Percentiles rank a stretch among this genome's conserved stretches.
Conservation (phyloP, 2,329 filamentous ascomycete species). For the Cercospora zeina region DNA sequence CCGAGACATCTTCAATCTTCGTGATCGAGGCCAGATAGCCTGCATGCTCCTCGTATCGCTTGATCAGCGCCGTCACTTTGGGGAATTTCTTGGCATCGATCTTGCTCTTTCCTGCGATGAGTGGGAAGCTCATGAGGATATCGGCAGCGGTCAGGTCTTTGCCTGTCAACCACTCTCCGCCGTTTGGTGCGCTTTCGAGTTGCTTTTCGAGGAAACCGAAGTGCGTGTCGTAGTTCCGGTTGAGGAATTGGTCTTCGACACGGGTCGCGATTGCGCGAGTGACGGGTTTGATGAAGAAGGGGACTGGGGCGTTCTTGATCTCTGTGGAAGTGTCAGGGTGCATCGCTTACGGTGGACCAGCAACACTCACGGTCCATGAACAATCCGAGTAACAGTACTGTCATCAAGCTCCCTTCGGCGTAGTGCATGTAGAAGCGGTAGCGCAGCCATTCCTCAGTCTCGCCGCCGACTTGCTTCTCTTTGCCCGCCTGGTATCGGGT, state of each 20-base stretch:
- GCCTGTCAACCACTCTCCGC: slow-evolving; percentile 55
- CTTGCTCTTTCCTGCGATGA: slow-evolving; percentile 49
- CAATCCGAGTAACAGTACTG: slow-evolving; percentile 63
- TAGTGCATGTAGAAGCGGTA: slow-evolving; percentile 78
- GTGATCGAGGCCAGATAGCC: slow-evolving; percentile 52
- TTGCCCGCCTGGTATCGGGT: slow-evolving; percentile 54
- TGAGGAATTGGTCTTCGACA: slow-evolving; percentile 49
- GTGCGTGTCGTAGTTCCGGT: slow-evolving; percentile 51
- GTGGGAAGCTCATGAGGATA: slow-evolving; percentile 55
- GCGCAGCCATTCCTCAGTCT: slow-evolving; percentile 61
- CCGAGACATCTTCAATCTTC: slow-evolving; percentile 50
- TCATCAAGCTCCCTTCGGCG: slow-evolving; percentile 80
- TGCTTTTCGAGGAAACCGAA: slow-evolving; percentile 55
- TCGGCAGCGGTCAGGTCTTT: slow-evolving; percentile 53
- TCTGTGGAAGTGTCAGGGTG: slow-evolving; percentile 24
- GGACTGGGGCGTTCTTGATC: slow-evolving; percentile 55
- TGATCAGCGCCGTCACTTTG: slow-evolving; percentile 49
- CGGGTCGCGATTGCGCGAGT: slow-evolving; percentile 56
- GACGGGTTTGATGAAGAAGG: slow-evolving; percentile 69
- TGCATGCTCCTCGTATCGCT: slow-evolving; percentile 48
- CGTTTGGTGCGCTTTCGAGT: slow-evolving; percentile 48
- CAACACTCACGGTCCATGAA: slow-evolving; percentile 57
- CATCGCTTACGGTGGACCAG: neutral
- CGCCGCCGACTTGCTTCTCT: slow-evolving; percentile 57
- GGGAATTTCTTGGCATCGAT: slow-evolving; percentile 50